A percentile compares a stretch with the other conserved stretches of the same genome.
Evolutionary conservation across 169 alveolate genomes (phyloP).

Genomic region (Perkinsus chesapeaki): DNA sequence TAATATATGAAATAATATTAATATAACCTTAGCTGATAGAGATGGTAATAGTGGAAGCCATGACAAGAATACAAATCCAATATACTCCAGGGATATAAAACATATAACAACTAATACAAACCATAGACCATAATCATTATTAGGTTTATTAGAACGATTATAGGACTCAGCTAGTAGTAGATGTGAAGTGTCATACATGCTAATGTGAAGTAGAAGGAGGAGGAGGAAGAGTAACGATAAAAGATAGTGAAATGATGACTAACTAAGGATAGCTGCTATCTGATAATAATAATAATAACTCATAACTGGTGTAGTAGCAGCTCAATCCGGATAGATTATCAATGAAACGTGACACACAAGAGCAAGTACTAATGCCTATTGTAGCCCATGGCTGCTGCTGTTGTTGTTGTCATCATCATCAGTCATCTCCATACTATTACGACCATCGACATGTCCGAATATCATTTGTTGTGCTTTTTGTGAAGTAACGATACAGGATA

Average conservation of each 20-base stretch:
- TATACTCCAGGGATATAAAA: background rate
- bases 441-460: no score
- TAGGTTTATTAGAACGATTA: background rate
- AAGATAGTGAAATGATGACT: no score
- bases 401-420: background rate
- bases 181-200: background rate
- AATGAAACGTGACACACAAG: background rate
- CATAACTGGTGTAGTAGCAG: no score
- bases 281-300: no score
- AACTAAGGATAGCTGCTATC: no score
- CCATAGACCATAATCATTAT: background rate
- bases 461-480: background rate
- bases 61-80: background rate
- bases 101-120: background rate
- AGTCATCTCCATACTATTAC: no score
- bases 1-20: background rate
- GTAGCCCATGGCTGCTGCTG: background rate
- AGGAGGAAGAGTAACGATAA: no score
- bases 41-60: background rate
- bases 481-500: background rate
- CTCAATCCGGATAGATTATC: background rate
- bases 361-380: background rate
- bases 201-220: no score
- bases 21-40: no score
- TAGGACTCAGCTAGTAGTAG: background rate